Evolutionary conservation across 169 alveolate species (phyloP).

Genomic region (Cryptosporidium canis): DNA sequence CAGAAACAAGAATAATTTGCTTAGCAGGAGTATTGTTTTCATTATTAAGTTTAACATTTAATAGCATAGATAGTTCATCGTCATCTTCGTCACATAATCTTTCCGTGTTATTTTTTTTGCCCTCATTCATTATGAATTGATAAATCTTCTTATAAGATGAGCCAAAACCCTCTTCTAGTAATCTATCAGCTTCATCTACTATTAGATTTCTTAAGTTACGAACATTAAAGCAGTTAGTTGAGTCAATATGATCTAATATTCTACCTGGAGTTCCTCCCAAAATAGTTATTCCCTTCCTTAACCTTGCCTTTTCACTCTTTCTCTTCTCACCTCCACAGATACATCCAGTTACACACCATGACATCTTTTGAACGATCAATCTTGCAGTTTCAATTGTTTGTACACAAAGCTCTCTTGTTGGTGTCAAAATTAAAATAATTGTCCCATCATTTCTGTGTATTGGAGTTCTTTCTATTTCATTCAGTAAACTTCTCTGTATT

Average conservation of each 20-base stretch:
- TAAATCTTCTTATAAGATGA: conserved; percentile 89
- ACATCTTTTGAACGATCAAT: conserved; percentile 80
- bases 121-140: conserved; percentile 50
- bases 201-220: conserved; percentile 83
- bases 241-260: conserved; percentile 91
- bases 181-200: conserved; percentile 98
- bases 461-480: conserved; percentile 47
- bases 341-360: conserved; percentile 80
- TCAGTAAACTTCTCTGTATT: conserved; percentile 76
- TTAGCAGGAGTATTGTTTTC: conserved; percentile 5
- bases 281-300: conserved; percentile 92
- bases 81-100: conserved; percentile 7
- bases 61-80: conserved; percentile 1
- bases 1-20: conserved; percentile 84
- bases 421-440: conserved; percentile 80
- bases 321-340: conserved; percentile 89
- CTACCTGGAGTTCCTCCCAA: conserved; percentile 98
- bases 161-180: conserved; percentile 96
- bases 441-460: conserved; percentile 81
- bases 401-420: conserved; percentile 90
- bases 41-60: conserved; percentile 29
- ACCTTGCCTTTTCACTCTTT: conserved; percentile 88
- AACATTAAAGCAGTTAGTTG: conserved; percentile 88
- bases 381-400: conserved; percentile 81
- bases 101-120: not conserved